phyloP scores from a whole-genome alignment of 2,329 filamentous ascomycete genomes.

The Venturia carpophila region DNA sequence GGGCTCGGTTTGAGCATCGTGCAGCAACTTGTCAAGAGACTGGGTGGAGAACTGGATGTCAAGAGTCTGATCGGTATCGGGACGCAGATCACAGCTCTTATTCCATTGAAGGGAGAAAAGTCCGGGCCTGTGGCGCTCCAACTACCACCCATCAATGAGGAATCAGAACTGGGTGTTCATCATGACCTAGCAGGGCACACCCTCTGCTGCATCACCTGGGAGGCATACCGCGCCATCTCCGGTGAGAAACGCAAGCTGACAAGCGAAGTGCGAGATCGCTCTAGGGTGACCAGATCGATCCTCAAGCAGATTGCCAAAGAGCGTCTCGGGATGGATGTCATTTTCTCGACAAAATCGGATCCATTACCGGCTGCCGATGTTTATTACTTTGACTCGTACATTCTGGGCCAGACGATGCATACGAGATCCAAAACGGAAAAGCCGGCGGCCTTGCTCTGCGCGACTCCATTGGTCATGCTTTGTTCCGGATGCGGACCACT shows the following conservation, averaged over 20 bases:
- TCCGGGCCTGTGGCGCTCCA: background rate
- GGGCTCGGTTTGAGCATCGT: conserved; percentile 18
- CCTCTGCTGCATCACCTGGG: background rate
- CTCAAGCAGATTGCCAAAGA: background rate
- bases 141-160: background rate
- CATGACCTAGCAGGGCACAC: background rate
- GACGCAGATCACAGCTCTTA: background rate
- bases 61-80: conserved; percentile 15
- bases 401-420: background rate
- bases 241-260: background rate
- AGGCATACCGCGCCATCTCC: background rate
- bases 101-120: conserved; percentile 1
- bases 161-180: background rate
- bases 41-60: conserved; percentile 16
- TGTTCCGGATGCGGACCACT: background rate
- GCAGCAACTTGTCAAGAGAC: conserved; percentile 14
- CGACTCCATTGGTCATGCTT: conserved; percentile 8
- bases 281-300: background rate
- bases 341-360: background rate
- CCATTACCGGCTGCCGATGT: conserved; percentile 6
- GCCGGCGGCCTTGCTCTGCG: background rate
- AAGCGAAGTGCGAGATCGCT: conserved; percentile 5
- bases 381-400: conserved; percentile 16
- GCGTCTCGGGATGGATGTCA: conserved; percentile 8
- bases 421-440: background rate